Evolutionary conservation across 352 stramenopile species (phyloP).

Genomic region (Elongisporangium undulatum): DNA sequence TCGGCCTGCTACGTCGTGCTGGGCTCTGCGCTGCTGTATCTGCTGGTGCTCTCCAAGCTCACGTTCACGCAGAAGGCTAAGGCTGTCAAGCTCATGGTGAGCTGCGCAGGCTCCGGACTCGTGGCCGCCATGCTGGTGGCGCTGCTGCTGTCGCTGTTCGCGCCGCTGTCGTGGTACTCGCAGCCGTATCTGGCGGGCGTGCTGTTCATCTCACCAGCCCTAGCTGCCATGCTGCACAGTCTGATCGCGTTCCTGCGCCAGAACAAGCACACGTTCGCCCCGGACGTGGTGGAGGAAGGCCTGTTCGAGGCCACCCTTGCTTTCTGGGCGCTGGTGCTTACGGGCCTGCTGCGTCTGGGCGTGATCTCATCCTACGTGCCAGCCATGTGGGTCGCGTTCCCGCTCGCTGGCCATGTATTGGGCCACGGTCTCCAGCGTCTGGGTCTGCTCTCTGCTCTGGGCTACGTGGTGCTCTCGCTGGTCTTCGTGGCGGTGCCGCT

Average conservation of each 20-base stretch:
- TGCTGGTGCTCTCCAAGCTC: slow-evolving; percentile 35
- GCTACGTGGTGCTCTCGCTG: slow-evolving; percentile 52
- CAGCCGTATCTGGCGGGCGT: slow-evolving; percentile 38
- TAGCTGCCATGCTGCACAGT: slow-evolving; percentile 57
- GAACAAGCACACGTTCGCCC: slow-evolving; percentile 8
- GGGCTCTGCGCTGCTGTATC: slow-evolving; percentile 33
- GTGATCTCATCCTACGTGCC: slow-evolving; percentile 59
- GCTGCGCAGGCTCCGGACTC: slow-evolving; percentile 30
- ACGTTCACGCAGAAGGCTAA: slow-evolving; percentile 27
- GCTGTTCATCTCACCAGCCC: slow-evolving; percentile 34
- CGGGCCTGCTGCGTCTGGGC: slow-evolving; percentile 26
- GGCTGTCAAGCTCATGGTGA: slow-evolving; percentile 32
- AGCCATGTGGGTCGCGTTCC: slow-evolving; percentile 64
- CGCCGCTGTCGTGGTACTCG: slow-evolving; percentile 67
- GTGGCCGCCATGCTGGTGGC: slow-evolving; percentile 30
- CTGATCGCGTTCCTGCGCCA: slow-evolving; percentile 27
- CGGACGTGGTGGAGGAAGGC: slow-evolving; percentile 25
- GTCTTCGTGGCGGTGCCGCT: slow-evolving; percentile 45
- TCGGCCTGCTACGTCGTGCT: slow-evolving; percentile 34
- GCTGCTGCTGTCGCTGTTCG: slow-evolving; percentile 54
- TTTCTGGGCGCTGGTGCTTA: slow-evolving; percentile 34
- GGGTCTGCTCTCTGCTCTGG: slow-evolving; percentile 25
- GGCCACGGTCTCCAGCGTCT: slow-evolving; percentile 33
- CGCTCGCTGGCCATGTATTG: slow-evolving; percentile 39
- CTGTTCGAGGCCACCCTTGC: slow-evolving; percentile 58